Evolutionary conservation across 2,329 filamentous ascomycete genomes (phyloP).

Genomic region (Podosphaera xanthii): DNA sequence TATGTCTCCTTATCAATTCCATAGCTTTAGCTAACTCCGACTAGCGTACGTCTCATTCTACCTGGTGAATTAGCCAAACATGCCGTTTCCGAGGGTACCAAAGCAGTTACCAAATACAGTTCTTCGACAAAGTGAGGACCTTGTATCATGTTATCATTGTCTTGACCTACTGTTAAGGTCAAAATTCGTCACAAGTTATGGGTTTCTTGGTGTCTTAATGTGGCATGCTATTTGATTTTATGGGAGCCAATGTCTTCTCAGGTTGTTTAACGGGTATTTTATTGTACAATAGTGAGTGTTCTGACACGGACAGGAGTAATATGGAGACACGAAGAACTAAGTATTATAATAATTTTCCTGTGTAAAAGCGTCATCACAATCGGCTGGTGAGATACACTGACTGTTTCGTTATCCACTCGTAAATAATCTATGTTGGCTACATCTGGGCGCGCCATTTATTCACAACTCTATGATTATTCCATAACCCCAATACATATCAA

Average conservation of each 20-base stretch:
- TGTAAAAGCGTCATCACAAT: no score
- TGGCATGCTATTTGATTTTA: slow-evolving; percentile 29
- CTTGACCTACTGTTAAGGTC: no score
- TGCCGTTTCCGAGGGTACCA: slow-evolving; percentile 96
- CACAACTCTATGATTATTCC: no score
- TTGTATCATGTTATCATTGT: no score
- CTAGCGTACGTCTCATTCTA: slow-evolving; percentile 75
- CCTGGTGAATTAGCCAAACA: slow-evolving; percentile 98
- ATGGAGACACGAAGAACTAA: no score
- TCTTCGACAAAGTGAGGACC: slow-evolving; percentile 69
- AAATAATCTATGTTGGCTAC: no score
- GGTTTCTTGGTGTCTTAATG: slow-evolving; percentile 29
- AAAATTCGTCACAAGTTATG: no score
- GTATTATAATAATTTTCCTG: no score
- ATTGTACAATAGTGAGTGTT: slow-evolving; percentile 40
- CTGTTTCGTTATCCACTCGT: no score
- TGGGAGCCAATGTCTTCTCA: slow-evolving; percentile 46
- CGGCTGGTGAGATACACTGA: no score
- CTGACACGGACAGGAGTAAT: slow-evolving; percentile 2
- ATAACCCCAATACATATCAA: no score
- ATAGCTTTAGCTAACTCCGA: not conserved
- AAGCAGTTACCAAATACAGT: slow-evolving; percentile 99
- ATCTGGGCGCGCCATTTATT: no score
- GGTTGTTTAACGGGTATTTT: slow-evolving; percentile 46
- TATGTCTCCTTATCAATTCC: slow-evolving; percentile 19